Evolutionary conservation across 495 filamentous ascomycete species (phyloP), one percentile per base, ranked within the genome.

Genomic region (Xylaria acuta): DNA sequence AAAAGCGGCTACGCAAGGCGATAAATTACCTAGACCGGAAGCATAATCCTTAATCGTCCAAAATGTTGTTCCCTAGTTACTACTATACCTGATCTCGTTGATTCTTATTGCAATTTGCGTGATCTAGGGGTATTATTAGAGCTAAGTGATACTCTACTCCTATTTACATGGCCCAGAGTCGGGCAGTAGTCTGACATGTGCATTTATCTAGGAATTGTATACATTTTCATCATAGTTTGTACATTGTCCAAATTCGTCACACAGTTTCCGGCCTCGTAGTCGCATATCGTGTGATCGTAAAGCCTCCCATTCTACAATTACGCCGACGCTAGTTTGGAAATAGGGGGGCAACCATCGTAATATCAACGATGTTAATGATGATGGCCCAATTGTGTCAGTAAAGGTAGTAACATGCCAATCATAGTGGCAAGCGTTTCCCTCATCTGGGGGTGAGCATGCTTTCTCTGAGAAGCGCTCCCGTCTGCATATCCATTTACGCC

Each of bases 351-450:
- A 16, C 70, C 25, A 34, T 45, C 16, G 54, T 8, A 53, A 34
- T 38, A 3, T 25, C 11, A 63, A 41, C 32, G 16, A 32, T 67
- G 64, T 89, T 73, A 93, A 82, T 95, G 92, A 71, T 92, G 92
- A 84, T 98, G 95, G 11, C 96, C 95, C 71, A 97, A 89, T 81
- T 97, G 94, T 54, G 96, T 92, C 68, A 97, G 86, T 64, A 98
- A 84, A 32, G 96, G 96, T 73, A 99, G 78, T 62, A 97, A 80
- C 94, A 99, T 98, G 64, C 96, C 96, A 72, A 90, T 86, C 7
- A 97, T 90, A 22, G 93, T 93, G 41, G 91, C 92, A 43, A 93
- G 82, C 20, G 94, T 90, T 73, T 93, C 88, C 67, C 87, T 79
- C 83, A 90, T 86, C 76, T 87, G 83, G 30, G 86, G 86, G 65